Evolutionary conservation across 495 filamentous ascomycete genomes (phyloP).

Genomic region (Amniculicola lignicola): DNA sequence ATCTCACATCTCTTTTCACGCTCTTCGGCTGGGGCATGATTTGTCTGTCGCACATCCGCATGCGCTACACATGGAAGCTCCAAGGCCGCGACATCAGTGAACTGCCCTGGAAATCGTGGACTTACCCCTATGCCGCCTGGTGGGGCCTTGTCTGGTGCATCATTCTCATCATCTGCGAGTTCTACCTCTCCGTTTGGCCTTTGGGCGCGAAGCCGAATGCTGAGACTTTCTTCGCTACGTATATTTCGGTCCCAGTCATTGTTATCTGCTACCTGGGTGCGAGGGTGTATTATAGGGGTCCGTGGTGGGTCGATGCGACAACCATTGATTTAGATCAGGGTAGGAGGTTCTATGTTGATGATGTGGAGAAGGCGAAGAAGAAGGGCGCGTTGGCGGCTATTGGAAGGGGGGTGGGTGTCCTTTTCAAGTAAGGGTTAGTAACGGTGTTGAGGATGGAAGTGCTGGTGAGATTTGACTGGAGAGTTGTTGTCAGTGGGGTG

Average conservation of each 20-base stretch:
- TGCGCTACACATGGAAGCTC: slow-evolving; percentile 33
- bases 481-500: no score
- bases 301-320: slow-evolving; percentile 27
- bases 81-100: slow-evolving; percentile 26
- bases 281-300: slow-evolving; percentile 26
- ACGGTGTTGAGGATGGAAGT: background rate
- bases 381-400: slow-evolving; percentile 7
- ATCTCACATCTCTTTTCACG: slow-evolving; percentile 35
- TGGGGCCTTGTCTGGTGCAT: slow-evolving; percentile 36
- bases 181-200: slow-evolving; percentile 36
- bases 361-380: slow-evolving; percentile 21
- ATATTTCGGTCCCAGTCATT: slow-evolving; percentile 28
- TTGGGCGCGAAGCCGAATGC: slow-evolving; percentile 13
- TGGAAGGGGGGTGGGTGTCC: slow-evolving; percentile 4
- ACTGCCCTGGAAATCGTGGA: slow-evolving; percentile 37
- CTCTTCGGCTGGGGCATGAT: slow-evolving; percentile 39
- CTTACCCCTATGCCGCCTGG: slow-evolving; percentile 33
- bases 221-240: slow-evolving; percentile 34
- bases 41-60: slow-evolving; percentile 36
- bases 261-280: slow-evolving; percentile 34
- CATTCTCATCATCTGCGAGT: slow-evolving; percentile 32
- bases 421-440: slow-evolving; percentile 14
- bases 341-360: slow-evolving; percentile 31
- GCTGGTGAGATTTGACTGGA: no score
- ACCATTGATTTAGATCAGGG: slow-evolving; percentile 31